These are phyloP conservation scores for Rugonectria rugulosa DNA, from an alignment of 2,329 filamentous ascomycete species.

Conservation along the genomic window DNA sequence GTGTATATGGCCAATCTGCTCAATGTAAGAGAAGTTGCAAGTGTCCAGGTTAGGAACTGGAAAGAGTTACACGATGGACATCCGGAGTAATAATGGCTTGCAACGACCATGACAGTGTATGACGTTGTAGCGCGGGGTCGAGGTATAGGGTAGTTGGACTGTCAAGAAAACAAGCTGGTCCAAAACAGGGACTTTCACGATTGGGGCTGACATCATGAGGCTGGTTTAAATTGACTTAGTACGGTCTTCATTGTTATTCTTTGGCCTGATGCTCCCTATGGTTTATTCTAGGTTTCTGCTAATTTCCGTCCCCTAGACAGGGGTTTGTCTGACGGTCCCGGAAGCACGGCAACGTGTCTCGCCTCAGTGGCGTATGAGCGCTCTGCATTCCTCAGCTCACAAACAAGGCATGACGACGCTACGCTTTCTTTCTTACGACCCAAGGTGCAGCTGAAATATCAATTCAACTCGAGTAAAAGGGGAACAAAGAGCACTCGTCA, in stretches of 20 bases:
- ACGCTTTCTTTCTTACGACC: background rate
- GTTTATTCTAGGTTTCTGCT: background rate
- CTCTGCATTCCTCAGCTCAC: constrained; percentile 6
- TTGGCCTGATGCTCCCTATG: background rate
- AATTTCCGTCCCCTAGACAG: background rate
- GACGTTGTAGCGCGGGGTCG: constrained; percentile 12
- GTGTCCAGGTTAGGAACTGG: no score
- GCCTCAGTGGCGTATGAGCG: constrained; percentile 6
- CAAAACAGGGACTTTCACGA: no score
- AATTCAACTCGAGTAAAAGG: background rate
- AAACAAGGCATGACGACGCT: no score
- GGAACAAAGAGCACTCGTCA: background rate
- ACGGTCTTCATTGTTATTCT: no score
- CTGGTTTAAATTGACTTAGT: no score
- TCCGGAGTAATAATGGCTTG: no score
- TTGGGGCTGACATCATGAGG: no score
- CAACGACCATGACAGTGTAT: no score
- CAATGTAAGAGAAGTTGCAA: no score
- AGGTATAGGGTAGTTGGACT: constrained; percentile 2
- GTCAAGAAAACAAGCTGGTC: no score
- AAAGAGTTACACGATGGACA: no score
- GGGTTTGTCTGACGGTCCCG: constrained; percentile 1
- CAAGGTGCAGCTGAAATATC: background rate
- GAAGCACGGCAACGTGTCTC: constrained; percentile 12
- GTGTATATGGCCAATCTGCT: no score